Conservation (phyloP, 1,284 basidiomycete genomes). For the Inonotus hispidus region DNA sequence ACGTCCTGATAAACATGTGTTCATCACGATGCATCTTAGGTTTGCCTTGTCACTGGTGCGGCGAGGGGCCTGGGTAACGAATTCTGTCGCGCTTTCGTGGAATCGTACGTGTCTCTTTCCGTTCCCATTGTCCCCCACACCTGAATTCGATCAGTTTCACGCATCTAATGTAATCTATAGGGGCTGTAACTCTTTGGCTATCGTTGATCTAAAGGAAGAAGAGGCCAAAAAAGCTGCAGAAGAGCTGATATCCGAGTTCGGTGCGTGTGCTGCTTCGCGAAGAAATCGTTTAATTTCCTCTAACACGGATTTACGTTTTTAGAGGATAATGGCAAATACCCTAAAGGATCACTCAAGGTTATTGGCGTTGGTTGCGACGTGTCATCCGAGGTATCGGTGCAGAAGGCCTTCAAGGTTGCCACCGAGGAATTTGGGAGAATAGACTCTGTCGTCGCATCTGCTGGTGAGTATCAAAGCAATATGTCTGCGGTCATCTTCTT, state of each 20-base stretch:
- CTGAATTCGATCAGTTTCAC: neutral
- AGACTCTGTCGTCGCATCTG: conserved; percentile 84
- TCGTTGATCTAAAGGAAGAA: conserved; percentile 78
- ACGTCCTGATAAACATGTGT: neutral
- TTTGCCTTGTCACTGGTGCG: conserved; percentile 92
- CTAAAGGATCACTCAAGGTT: conserved; percentile 59
- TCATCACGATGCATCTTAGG: conserved; percentile 38
- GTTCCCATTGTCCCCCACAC: neutral
- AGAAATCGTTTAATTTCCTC: neutral
- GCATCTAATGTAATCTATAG: conserved; percentile 31
- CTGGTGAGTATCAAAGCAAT: conserved; percentile 49
- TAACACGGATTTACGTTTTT: conserved; percentile 13
- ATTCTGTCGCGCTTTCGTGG: conserved; percentile 85
- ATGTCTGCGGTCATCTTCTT: conserved; percentile 3
- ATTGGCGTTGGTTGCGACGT: conserved; percentile 87
- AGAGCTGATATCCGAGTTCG: conserved; percentile 59
- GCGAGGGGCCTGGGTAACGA: conserved; percentile 86
- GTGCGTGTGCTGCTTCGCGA: conserved; percentile 33
- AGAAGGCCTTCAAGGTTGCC: conserved; percentile 64
- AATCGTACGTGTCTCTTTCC: conserved; percentile 54
- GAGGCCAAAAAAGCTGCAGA: conserved; percentile 71
- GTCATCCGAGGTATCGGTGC: conserved; percentile 74
- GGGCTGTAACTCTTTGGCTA: conserved; percentile 77
- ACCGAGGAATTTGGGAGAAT: conserved; percentile 77
- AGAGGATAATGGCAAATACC: conserved; percentile 57